Evolutionary conservation across 768 basidiomycete species (phyloP).

Genomic region (Piloderma croceum): DNA sequence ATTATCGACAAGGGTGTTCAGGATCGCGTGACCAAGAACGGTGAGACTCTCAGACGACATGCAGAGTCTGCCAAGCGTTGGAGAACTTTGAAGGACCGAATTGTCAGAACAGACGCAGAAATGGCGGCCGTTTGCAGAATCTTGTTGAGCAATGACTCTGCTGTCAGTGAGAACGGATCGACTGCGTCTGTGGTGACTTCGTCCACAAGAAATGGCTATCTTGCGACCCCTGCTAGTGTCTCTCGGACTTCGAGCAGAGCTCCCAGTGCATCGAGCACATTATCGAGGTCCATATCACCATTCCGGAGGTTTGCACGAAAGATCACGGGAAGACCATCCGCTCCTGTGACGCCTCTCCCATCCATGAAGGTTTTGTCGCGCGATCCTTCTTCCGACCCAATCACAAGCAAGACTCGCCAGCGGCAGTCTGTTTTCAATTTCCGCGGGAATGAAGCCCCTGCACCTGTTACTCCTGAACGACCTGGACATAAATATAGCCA

Average conservation of each 20-base stretch:
- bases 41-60: slow-evolving; percentile 86
- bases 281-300: slow-evolving; percentile 77
- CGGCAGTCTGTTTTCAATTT: slow-evolving; percentile 60
- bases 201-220: slow-evolving; percentile 53
- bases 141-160: slow-evolving; percentile 43
- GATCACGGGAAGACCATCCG: slow-evolving; percentile 45
- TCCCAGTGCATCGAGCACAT: slow-evolving; percentile 45
- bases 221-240: slow-evolving; percentile 58
- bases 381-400: slow-evolving; percentile 51
- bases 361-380: slow-evolving; percentile 36
- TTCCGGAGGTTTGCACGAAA: slow-evolving; percentile 73
- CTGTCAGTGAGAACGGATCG: slow-evolving; percentile 67
- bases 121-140: slow-evolving; percentile 69
- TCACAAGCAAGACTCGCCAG: slow-evolving; percentile 33
- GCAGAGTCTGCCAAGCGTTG: slow-evolving; percentile 86
- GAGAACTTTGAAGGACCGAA: slow-evolving; percentile 74
- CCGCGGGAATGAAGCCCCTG: slow-evolving; percentile 36
- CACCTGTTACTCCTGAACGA: slow-evolving; percentile 51
- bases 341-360: slow-evolving; percentile 43
- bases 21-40: slow-evolving; percentile 93
- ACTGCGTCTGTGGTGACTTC: slow-evolving; percentile 42
- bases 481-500: slow-evolving; percentile 63
- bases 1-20: slow-evolving; percentile 93
- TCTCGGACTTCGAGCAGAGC: slow-evolving; percentile 37
- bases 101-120: slow-evolving; percentile 73